Evolutionary conservation across 1,284 basidiomycete species (phyloP).

Genomic region (Austroboletus novae-zelandiae): DNA sequence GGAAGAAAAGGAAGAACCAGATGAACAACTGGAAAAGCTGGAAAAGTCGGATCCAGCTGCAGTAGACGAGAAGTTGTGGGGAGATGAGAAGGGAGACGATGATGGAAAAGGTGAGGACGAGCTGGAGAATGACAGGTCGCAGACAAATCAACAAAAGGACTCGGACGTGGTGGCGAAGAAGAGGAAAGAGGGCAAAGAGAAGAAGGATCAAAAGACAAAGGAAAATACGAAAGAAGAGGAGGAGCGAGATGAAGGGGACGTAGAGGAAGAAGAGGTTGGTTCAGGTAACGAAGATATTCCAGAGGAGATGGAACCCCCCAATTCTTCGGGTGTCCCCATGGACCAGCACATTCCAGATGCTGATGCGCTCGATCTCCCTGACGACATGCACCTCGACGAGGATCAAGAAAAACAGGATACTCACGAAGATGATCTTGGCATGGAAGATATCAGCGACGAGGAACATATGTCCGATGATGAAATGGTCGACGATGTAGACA

Average conservation of each 20-base stretch:
- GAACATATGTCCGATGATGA: slow-evolving; percentile 37
- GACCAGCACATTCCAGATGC: slow-evolving; percentile 74
- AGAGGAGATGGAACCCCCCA: slow-evolving; percentile 38
- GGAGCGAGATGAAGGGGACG: slow-evolving; percentile 35
- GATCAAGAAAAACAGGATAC: slow-evolving; percentile 37
- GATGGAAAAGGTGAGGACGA: slow-evolving; percentile 50
- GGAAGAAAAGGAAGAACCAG: slow-evolving; percentile 61
- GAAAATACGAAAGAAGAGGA: slow-evolving; percentile 34
- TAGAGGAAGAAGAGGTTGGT: slow-evolving; percentile 32
- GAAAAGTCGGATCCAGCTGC: slow-evolving; percentile 85
- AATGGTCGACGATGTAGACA: slow-evolving; percentile 38
- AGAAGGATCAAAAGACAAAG: slow-evolving; percentile 34
- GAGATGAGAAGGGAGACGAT: slow-evolving; percentile 66
- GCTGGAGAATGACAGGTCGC: slow-evolving; percentile 52
- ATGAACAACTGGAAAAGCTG: slow-evolving; percentile 84
- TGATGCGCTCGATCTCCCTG: slow-evolving; percentile 80
- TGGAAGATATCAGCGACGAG: slow-evolving; percentile 43
- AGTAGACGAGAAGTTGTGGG: slow-evolving; percentile 98
- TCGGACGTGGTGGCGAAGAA: slow-evolving; percentile 76
- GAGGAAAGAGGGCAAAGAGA: slow-evolving; percentile 32
- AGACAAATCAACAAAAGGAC: slow-evolving; percentile 43
- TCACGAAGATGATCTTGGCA: slow-evolving; percentile 31
- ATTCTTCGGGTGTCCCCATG: slow-evolving; percentile 61
- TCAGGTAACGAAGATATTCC: slow-evolving; percentile 24
- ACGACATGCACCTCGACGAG: slow-evolving; percentile 71